Evolutionary conservation across 176 grass and related monocot genomes (phyloP), one percentile per base, ranked within the genome.

Genomic region (Stipa capillata): DNA sequence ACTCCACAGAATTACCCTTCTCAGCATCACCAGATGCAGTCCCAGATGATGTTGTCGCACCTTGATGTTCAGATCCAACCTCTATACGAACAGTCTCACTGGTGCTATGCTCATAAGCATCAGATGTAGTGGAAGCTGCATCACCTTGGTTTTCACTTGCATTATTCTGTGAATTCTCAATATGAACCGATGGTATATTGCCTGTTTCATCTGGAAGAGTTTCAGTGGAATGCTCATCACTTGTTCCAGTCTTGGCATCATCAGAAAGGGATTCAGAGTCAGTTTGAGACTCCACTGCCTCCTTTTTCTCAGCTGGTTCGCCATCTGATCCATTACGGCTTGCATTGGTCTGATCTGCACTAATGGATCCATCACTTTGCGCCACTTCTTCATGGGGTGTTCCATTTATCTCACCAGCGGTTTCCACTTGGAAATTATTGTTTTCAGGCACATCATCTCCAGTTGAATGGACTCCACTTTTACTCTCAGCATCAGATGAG

Each of bases 121-220:
- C 81, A 65, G 84, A 72, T 35, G 44, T 84, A 55, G 27, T 61
- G 48, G 80, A 81, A 61, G 57, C 27, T 9, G 36, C 12, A 20
- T 81, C 71, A 34, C 57, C 55, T 72, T 82, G 72, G 61, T 68
- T 83, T 75, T 87, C 80, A 69, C 20, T 23, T 11, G 61, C 65
- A 65, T 70, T 37, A 33, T 69, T 90, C 71, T 71, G 60, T 71
- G 68, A 33, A 44, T 68, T 76, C 12, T 83, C 82, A 67, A 37
- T 72, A 23, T 82, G 78, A 39, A 45, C 71, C 6, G 85, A 87
- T 67, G 78, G 81, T 75, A 77, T 37, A 71, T 78, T 84, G 62
- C 78, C 85, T 71, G 83, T 84, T 67, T 90, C 84, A 71, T 74
- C 83, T 65, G 87, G 82, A 58, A 90, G 87, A 69, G 73, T 83